A percentile compares a stretch with the other conserved stretches of the same genome.
These are phyloP conservation scores for Amborella trichopoda DNA, from an alignment of 164 flowering plant species.

Conservation along the genomic window DNA sequence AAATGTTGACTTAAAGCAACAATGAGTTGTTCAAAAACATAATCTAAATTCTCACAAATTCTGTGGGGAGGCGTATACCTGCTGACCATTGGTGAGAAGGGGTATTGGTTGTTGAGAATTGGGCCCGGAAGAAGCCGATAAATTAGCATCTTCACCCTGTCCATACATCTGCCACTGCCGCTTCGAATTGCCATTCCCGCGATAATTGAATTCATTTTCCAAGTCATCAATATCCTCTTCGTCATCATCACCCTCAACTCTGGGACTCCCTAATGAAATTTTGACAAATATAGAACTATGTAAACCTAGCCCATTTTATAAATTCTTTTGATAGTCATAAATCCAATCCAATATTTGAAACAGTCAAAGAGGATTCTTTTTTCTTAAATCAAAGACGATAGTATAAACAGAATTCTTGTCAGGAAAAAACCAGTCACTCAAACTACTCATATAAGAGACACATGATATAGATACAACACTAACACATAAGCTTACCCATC, in stretches of 20 bases:
- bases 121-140: conserved; percentile 75
- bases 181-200: conserved; percentile 35
- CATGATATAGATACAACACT: no score
- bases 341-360: no score
- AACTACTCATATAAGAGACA: no score
- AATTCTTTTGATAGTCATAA: no score
- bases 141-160: conserved; percentile 57
- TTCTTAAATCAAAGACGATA: no score
- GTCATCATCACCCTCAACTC: conserved; percentile 97
- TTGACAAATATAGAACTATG: no score
- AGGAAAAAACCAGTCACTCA: no score
- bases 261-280: conserved; percentile 92
- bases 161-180: conserved; percentile 32
- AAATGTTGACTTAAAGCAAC: neutral
- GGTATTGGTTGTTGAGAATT: conserved; percentile 78
- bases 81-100: conserved; percentile 77
- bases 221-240: conserved; percentile 93
- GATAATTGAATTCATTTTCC: conserved; percentile 81
- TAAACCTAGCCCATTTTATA: no score
- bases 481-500: no score
- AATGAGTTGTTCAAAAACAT: neutral
- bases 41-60: neutral
- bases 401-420: no score
- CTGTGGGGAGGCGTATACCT: conserved; percentile 20
- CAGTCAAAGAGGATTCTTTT: no score